phyloP scores from a whole-genome alignment of 2,329 filamentous ascomycete species.

The Chaetomiaceae sp. region DNA sequence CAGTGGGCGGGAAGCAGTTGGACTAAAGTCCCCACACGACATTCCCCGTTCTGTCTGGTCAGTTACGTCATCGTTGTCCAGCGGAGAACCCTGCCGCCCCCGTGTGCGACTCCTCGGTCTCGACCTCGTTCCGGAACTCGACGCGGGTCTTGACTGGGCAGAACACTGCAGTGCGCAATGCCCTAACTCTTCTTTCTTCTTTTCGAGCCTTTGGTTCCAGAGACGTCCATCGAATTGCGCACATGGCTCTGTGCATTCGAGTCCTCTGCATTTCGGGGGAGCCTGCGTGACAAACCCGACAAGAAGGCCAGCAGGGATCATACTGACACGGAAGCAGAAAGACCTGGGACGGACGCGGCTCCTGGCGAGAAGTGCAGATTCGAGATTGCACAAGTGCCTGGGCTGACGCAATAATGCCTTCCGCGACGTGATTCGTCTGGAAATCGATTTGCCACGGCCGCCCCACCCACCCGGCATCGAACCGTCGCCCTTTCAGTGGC shows the following conservation, averaged over 20 bases:
- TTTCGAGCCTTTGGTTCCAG: too few relatives aligned
- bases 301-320: conserved; percentile 1
- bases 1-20: too few relatives aligned
- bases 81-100: conserved; percentile 8
- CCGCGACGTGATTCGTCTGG: conserved; percentile 19
- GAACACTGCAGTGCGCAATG: too few relatives aligned
- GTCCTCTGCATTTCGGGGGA: too few relatives aligned
- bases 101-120: conserved; percentile 4
- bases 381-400: conserved; percentile 22
- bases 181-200: too few relatives aligned
- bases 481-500: not conserved
- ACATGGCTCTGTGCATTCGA: too few relatives aligned
- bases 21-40: not conserved
- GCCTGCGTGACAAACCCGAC: too few relatives aligned
- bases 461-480: conserved; percentile 14
- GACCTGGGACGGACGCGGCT: not conserved
- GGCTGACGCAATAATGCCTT: conserved; percentile 20
- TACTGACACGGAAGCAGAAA: conserved; percentile 1
- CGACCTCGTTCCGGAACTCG: not conserved
- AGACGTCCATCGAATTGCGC: too few relatives aligned
- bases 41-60: not conserved
- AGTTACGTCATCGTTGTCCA: conserved; percentile 24
- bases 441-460: conserved; percentile 16
- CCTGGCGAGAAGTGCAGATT: conserved; percentile 7
- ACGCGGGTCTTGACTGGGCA: too few relatives aligned